Evolutionary conservation across 257 asterid species (phyloP), one percentile per base, ranked within the genome.

Genomic region (Nicotiana sylvestris): DNA sequence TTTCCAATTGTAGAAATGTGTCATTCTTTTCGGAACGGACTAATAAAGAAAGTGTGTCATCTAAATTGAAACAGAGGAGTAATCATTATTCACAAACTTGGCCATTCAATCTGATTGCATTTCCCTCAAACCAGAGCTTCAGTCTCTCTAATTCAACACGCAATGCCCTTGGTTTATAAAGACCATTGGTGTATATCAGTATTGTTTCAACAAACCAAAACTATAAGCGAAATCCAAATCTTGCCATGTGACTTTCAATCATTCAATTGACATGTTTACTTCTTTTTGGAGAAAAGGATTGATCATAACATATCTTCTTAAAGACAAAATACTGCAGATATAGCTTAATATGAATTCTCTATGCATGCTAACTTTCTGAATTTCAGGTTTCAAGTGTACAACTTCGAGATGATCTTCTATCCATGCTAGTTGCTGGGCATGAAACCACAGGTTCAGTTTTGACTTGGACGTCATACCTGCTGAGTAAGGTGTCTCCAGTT

Each of bases 401-500:
- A 88, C 91, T 96, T 76, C 90, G 99, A 83, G 97, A 95, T 81
- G 98, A 96, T 84, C 98, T 96, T 87, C 88, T 94, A 85, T 96
- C 99, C n/a, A 94, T 96, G 99, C 87, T 96, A 84, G 99, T 96
- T 87, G 99, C 99, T 80, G 99, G 98, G 32, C 98, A 96, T 84
- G 99, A 96, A 89, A 94, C 99, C 84, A 94, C 98, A 81, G 99
- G 98, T 82, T 96, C 98, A 12, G 98, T 96, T 74, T 88, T 96
- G 89, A 92, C 99, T 35, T 96, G 99, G 98, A 93, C 98, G 0
- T 84, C 93, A 0, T 94, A 91, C 90, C 88, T 94, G 82, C 92
- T 96, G 65, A 96, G 99, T 87, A 96, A 94, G 99, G 99, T 94
- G 90, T n/a, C 35, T 4, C 74, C 66, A 39, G 39, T 62, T 60